Evolutionary conservation across 2,329 filamentous ascomycete genomes (phyloP).

Genomic region (Coniochaeta sp.): DNA sequence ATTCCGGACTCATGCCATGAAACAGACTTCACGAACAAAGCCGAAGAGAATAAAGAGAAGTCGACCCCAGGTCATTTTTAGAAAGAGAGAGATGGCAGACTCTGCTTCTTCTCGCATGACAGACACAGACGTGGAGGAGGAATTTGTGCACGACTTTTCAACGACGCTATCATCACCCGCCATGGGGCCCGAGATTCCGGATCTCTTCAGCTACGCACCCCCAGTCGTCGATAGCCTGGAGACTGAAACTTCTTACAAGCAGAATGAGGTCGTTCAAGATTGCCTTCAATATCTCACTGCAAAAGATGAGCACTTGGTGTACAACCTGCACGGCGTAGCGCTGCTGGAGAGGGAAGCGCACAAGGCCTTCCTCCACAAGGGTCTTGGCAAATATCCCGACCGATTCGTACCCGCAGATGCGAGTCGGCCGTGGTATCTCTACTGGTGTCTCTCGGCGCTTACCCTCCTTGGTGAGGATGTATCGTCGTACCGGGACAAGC

Average conservation of each 20-base stretch:
- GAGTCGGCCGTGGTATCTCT: conserved; percentile 86
- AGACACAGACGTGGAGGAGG: conserved; percentile 14
- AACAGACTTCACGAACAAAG: background rate
- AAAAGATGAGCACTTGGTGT: conserved; percentile 36
- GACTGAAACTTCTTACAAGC: conserved; percentile 61
- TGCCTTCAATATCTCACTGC: conserved; percentile 63
- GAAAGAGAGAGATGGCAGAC: conserved; percentile 3
- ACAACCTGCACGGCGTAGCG: conserved; percentile 69
- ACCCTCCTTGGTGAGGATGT: conserved; percentile 69
- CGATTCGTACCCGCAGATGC: conserved; percentile 72
- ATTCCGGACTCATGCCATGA: conserved; percentile 2
- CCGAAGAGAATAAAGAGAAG: background rate
- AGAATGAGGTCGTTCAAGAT: conserved; percentile 60
- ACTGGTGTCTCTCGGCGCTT: conserved; percentile 80
- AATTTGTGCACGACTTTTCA: conserved; percentile 10
- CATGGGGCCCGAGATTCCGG: conserved; percentile 32
- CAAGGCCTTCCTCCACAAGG: conserved; percentile 53
- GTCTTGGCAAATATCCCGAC: conserved; percentile 55
- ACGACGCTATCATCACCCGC: background rate
- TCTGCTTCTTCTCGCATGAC: conserved; percentile 1
- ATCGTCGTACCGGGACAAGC: conserved; percentile 56
- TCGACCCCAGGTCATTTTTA: conserved; percentile 3
- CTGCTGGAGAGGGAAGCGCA: conserved; percentile 59
- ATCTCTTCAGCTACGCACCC: conserved; percentile 50
- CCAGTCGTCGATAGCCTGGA: conserved; percentile 56